Evolutionary conservation across 129 eudicot species (phyloP).

Genomic region (Lonicera japonica): DNA sequence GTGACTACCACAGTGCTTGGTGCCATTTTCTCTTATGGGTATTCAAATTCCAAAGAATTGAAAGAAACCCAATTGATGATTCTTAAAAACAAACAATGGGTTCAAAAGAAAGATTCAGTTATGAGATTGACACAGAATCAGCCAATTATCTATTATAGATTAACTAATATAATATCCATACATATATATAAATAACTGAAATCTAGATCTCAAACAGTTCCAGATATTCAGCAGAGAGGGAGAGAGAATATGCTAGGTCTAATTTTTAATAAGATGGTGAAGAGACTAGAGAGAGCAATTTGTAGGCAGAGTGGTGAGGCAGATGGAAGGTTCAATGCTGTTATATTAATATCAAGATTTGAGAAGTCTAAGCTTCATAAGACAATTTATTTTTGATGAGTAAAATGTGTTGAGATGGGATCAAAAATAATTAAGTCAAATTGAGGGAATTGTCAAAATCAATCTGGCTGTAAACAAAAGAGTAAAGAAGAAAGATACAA

Average conservation of each 20-base stretch:
- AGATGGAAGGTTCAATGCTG: constrained; percentile 3
- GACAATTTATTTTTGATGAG: not conserved
- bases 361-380: not conserved
- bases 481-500: not conserved
- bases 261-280: not conserved
- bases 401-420: not conserved
- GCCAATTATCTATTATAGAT: too few relatives aligned
- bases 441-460: not conserved
- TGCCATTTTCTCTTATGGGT: constrained; percentile 16
- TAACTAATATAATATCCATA: too few relatives aligned
- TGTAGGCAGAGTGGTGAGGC: not conserved
- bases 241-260: constrained; percentile 13
- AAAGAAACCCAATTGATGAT: constrained; percentile 1
- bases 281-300: not conserved
- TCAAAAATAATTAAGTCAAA: not conserved
- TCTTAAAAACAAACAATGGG: constrained; percentile 4
- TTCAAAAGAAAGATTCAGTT: not conserved
- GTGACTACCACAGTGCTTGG: constrained; percentile 39
- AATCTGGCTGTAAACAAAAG: not conserved
- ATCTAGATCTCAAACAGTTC: constrained; percentile 8
- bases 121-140: too few relatives aligned
- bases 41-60: not conserved
- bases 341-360: not conserved
- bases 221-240: constrained; percentile 1
- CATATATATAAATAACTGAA: not conserved